Evolutionary conservation across 331 rosid species (phyloP), one percentile per base, ranked within the genome.

Genomic region (Quercus tomentella): DNA sequence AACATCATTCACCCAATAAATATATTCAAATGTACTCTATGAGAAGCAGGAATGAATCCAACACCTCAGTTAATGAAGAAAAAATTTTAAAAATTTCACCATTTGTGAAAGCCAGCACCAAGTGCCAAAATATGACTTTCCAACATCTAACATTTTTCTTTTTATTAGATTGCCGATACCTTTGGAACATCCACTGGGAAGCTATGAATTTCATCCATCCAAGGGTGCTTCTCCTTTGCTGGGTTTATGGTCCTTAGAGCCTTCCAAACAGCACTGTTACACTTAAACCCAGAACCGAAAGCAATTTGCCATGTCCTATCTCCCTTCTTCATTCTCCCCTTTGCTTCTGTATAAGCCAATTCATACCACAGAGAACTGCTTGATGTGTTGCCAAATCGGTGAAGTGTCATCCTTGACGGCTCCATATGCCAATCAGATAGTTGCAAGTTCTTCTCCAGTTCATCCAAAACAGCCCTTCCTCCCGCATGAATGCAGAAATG

Each of bases 301-400:
- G 98, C 98, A 56, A 94, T 94, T 82, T 94, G 98, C 98, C 98
- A 94, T 67, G 97, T 89, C 77, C 98, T 89, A 25, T 94, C 94
- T 78, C 98, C 98, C 82, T 84, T 94, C 86, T 80, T 91, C 23
- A 92, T 88, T 89, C 98, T 91, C 63, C 97, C 98, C 82, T 94
- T 92, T 61, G 92, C 90, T 84, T 94, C 98, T 52, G 97, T 70
- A 78, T 94, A 94, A 18, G 98, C 97, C 83, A 94, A 63, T 79
- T 92, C 98, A 57, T 94, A 92, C 98, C 98, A 94, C 56, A 92
- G 93, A 17, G 98, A 94, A 79, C 98, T 94, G 85, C 98, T 92
- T 3, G 98, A 94, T 6, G 97, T 92, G 90, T 94, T 94, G 55
- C 98, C 98, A 8, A 92, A 94, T n/a, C 98, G 90, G 77, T 89